A percentile compares a stretch with the other conserved stretches of the same genome.
These are phyloP conservation scores for Komagataella pastoris DNA, from an alignment of 805 yeast species.

Conservation along the genomic window DNA sequence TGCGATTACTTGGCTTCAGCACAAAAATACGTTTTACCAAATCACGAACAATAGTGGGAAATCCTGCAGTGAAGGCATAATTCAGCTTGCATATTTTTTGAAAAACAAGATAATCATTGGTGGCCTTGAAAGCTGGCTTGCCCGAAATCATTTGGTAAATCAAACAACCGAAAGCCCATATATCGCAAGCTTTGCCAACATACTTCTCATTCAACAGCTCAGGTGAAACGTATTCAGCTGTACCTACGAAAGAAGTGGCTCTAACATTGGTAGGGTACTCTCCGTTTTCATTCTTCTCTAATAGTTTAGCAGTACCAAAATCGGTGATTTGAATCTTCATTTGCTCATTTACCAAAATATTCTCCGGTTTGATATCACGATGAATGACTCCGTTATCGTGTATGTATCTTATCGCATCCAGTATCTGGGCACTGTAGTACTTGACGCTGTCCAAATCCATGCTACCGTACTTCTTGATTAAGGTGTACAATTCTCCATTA, in stretches of 20 bases:
- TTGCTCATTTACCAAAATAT: slow-evolving; percentile 50
- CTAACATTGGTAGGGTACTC: slow-evolving; percentile 51
- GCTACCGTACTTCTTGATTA: slow-evolving; percentile 59
- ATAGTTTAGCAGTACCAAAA: slow-evolving; percentile 71
- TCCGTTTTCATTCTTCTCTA: slow-evolving; percentile 40
- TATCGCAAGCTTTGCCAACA: slow-evolving; percentile 45
- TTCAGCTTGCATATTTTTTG: slow-evolving; percentile 73
- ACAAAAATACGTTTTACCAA: slow-evolving; percentile 57
- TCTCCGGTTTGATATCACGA: slow-evolving; percentile 75
- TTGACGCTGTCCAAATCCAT: slow-evolving; percentile 55
- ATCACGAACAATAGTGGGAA: slow-evolving; percentile 62
- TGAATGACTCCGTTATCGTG: slow-evolving; percentile 69
- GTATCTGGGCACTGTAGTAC: slow-evolving; percentile 60
- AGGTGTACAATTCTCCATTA: slow-evolving; percentile 59
- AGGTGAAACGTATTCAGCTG: slow-evolving; percentile 78
- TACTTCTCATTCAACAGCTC: slow-evolving; percentile 64
- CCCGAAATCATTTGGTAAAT: slow-evolving; percentile 53
- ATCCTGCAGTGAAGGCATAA: slow-evolving; percentile 76
- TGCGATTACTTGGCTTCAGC: slow-evolving; percentile 49
- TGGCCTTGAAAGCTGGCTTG: slow-evolving; percentile 70
- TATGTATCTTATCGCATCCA: slow-evolving; percentile 62
- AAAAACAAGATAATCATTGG: slow-evolving; percentile 70
- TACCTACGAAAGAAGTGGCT: slow-evolving; percentile 77
- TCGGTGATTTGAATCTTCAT: slow-evolving; percentile 62
- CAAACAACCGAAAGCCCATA: slow-evolving; percentile 53